Base-by-base conservation (phyloP, 1,284 basidiomycete genomes). In the Athelia psychrophila region DNA sequence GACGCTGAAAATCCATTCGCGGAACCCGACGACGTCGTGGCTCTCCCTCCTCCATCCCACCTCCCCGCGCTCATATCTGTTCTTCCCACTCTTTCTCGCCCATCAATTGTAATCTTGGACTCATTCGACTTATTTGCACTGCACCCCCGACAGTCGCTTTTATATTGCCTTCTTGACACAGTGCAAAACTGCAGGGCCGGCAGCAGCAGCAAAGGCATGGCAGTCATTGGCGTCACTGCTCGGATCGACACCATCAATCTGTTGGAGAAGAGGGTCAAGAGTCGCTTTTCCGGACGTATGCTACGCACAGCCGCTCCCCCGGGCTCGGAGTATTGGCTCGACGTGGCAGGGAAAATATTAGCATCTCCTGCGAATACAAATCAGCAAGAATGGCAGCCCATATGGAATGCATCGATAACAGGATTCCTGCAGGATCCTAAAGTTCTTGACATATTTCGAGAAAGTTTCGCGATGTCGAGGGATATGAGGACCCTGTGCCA, bases 211-310 rank as follows among this genome's bases (percentile, higher is more conserved):
- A 81, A 79, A 51, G 94, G 94, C 0, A 70, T 97, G 18, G 88
- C 88, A 0, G 84, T 97, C 22, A 74, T 97, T 40, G 94, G 95
- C 10, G 67, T 94, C 2, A 93, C 92, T 0, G 83, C 83, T 27
- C 83, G 93, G 16, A 78, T 94, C 15, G 93, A 97, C 61, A 88
- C 91, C n/a, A 80, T 96, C 54, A 89, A 91, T 52, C 71, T 92
- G 9, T 75, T 98, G 5, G 95, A 98, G 68, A 98, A 98, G 66
- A 80, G 95, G 46, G 95, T 98, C 48, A 96, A 97, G 70, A 96
- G 93, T 58, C 83, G 95, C 5, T 98, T 97, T 71, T 96, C 94
- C 3, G 93, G 93, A 33, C 79, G 95, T 47, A 90, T 94, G 61
- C 78, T 95, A 57, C 81, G 91, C 49, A 86, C 91, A 6, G 77